Base-by-base conservation (phyloP, 148 eudicot genomes). In the Vaccinium darrowii region DNA sequence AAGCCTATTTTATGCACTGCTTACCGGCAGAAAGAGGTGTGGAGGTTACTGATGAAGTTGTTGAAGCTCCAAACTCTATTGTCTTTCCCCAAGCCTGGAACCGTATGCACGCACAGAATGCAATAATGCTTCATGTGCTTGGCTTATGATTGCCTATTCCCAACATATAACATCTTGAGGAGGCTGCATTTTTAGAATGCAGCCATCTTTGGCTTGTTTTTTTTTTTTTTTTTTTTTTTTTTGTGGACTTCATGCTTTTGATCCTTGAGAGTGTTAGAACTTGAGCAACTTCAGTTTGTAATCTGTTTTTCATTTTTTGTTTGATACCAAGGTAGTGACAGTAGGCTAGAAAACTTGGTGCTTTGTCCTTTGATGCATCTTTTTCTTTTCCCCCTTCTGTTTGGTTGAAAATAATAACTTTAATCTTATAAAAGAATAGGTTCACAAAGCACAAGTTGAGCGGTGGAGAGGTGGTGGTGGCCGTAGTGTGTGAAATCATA, bases 61-160 rank as follows among this genome's bases (percentile, higher is more conserved):
- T 97, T 11, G 99, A 97, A 90, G 98, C 99, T 82, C 90, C 98
- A 57, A 92, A 97, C 87, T 97, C 99, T 8, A 94, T 97, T 36
- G 98, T 95, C 76, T 97, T 97, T 81, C 98, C 97, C 10, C 99
- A 97, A 86, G 99, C 99, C 1, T 98, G 94, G 91, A 97, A 97
- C 74, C 93, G 99, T 33, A 94, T 97, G 99, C 99, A 95, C 85
- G 99, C 98, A 15, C 99, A 97, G 76, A 97, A 97, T 88, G 99
- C 99, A 25, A 87, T 97, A 71, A 97, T 97, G 98, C 95, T 97
- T 80, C 98, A 97, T 81, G 89, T 91, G 25, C 93, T 95, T 81
- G 97, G 93, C 74, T 85, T 92, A 27, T 90, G 72, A 88, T 76
- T 39, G 4, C 16, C 1, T 12, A 49, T 19, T 80, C 15, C 25